A percentile compares a stretch with the other conserved stretches of the same genome.
These are phyloP conservation scores for Petunia axillaris DNA, from an alignment of 257 asterid genomes.

Conservation along the genomic window DNA sequence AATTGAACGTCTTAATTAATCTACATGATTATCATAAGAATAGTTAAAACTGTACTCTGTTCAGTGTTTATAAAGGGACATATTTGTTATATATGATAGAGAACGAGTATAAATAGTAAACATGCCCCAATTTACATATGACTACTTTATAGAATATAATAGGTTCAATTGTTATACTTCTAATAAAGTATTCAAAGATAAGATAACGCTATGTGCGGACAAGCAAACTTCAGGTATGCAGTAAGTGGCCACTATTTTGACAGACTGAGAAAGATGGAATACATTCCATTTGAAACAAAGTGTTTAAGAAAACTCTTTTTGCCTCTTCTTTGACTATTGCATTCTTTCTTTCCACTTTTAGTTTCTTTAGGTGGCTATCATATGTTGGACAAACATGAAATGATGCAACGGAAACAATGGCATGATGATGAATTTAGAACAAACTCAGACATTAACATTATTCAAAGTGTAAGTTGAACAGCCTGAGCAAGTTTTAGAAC, in stretches of 20 bases:
- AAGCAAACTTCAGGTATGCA: too few relatives aligned
- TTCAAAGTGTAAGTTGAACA: neutral
- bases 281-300: neutral
- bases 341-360: neutral
- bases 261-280: neutral
- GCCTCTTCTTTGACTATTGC: neutral
- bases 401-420: neutral
- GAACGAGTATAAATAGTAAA: neutral
- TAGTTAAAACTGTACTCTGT: neutral
- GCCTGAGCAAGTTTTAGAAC: constrained; percentile 35
- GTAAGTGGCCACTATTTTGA: neutral
- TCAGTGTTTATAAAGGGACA: neutral
- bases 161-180: neutral
- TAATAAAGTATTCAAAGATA: neutral
- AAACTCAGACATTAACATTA: neutral
- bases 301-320: neutral
- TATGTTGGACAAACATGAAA: neutral
- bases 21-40: neutral
- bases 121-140: neutral
- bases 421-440: neutral
- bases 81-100: neutral
- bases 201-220: too few relatives aligned
- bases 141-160: neutral
- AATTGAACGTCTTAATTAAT: neutral
- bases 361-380: neutral